These are phyloP conservation scores for Globisporangium nodosum DNA, from an alignment of 352 stramenopile genomes.

Conservation along the genomic window DNA sequence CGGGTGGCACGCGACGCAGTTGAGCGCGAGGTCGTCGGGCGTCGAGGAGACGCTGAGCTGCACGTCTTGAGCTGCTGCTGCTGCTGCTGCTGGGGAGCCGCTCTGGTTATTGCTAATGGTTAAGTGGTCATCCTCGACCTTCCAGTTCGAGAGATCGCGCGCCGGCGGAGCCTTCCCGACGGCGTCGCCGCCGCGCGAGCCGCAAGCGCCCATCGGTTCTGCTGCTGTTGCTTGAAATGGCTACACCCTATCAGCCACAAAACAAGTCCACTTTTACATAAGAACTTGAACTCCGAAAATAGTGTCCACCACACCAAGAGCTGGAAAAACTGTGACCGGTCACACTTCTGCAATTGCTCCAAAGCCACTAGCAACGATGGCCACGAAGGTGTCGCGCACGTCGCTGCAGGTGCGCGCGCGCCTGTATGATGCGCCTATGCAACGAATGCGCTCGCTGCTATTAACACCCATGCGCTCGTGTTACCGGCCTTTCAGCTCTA, in stretches of 20 bases:
- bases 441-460: not conserved
- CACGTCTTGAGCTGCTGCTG: not conserved
- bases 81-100: not conserved
- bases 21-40: constrained; percentile 31
- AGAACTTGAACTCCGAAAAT: not conserved
- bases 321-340: too few species aligned
- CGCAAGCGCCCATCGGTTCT: constrained; percentile 41
- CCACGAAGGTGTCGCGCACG: constrained; percentile 67
- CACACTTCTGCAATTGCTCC: not conserved
- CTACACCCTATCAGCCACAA: not conserved
- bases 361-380: constrained; percentile 18
- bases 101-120: not conserved
- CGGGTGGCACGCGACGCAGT: constrained; percentile 37
- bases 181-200: constrained; percentile 25
- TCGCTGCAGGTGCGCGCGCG: constrained; percentile 48
- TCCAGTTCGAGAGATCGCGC: constrained; percentile 39
- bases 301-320: not conserved
- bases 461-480: not conserved
- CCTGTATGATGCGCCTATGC: not conserved
- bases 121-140: constrained; percentile 20
- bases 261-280: not conserved
- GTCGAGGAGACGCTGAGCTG: not conserved
- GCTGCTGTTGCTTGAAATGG: not conserved
- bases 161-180: constrained; percentile 6
- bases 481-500: constrained; percentile 44